Evolutionary conservation across 352 stramenopile genomes (phyloP), one percentile per base, ranked within the genome.

Genomic region (Phytophthora pini): DNA sequence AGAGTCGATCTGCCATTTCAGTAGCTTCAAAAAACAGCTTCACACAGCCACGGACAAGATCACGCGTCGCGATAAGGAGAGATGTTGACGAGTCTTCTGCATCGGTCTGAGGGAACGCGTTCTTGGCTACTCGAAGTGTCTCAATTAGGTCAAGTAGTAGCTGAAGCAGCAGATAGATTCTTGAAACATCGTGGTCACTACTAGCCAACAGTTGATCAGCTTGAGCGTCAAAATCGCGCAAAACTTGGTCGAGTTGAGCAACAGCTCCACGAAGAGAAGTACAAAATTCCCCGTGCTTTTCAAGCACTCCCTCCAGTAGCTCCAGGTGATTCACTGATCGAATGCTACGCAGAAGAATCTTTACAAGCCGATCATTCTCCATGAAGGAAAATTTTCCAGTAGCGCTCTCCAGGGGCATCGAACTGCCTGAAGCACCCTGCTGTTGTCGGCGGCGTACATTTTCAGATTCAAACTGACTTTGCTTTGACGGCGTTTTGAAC

Each of bases 341-440:
- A 47, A 94, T 81, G 58, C 80, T 95, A 39, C 84, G 82, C 29
- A 87, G 56, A 20, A 95, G 72, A 56, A 93, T 90, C 41, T 76
- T 82, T 15, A 87, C 78, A 26, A 95, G 68, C 13, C 84, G 82
- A 53, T 93, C 81, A 9, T 93, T 94, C 52, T 95, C 86, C 59
- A 85, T 75, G 15, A 94, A 84, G 2, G 63, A 81, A 54, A 83
- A 92, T 1, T 15, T 61, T 26, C 60, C 5, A 41, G 49, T 38
- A 59, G 58, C 31, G 9, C 45, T 38, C 9, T 53, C 61, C 4
- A 29, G 24, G 36, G 70, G 57, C 3, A 26, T 26, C 10, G 56
- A 59, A 13, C 46, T 24, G 2, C 5, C 32, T 17, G 56, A 17
- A 8, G 55, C 47, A 55, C 29, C 39, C 40, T 65, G 50, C 13